Conservation (phyloP, 1,139 yeast species). For the Keqinozyma sinolaborantium region DNA sequence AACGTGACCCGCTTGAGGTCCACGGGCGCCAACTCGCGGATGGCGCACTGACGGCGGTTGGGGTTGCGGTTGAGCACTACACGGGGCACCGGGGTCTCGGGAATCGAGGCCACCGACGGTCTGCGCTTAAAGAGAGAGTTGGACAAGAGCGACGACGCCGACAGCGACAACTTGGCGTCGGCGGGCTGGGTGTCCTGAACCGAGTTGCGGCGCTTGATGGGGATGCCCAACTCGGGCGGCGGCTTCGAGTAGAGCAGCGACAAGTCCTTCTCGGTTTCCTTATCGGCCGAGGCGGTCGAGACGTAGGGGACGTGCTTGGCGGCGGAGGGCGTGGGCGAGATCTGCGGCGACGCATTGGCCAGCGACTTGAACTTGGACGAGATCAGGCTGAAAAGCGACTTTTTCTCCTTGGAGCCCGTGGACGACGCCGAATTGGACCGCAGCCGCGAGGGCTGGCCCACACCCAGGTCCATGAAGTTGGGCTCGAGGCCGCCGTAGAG, state of each 20-base stretch:
- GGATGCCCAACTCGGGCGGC: constrained; percentile 12
- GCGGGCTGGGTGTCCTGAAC: constrained; percentile 4
- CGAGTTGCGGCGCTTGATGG: constrained; percentile 4
- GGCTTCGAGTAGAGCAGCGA: constrained; percentile 9
- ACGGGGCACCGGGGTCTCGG: constrained; percentile 14
- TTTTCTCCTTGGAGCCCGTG: constrained; percentile 20
- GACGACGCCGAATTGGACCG: constrained; percentile 13
- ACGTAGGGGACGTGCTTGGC: not conserved
- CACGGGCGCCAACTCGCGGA: constrained; percentile 32
- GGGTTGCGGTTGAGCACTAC: constrained; percentile 48
- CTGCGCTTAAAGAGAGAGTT: constrained; percentile 14
- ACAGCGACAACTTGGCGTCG: constrained; percentile 5
- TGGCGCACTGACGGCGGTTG: constrained; percentile 29
- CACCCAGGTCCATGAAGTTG: constrained; percentile 4
- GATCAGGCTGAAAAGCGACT: constrained; percentile 45
- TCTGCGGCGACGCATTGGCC: constrained; percentile 5
- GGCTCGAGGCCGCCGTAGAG: constrained; percentile 9
- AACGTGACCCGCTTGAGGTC: constrained; percentile 69
- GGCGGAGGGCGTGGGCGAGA: constrained; percentile 4
- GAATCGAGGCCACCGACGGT: constrained; percentile 10
- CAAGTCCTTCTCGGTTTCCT: constrained; percentile 4
- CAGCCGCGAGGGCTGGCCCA: constrained; percentile 3
- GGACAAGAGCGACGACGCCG: constrained; percentile 7
- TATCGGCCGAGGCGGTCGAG: not conserved
- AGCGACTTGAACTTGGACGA: constrained; percentile 51